Conservation (phyloP, 140 eudicot genomes). For the Erigeron philadelphicus region DNA sequence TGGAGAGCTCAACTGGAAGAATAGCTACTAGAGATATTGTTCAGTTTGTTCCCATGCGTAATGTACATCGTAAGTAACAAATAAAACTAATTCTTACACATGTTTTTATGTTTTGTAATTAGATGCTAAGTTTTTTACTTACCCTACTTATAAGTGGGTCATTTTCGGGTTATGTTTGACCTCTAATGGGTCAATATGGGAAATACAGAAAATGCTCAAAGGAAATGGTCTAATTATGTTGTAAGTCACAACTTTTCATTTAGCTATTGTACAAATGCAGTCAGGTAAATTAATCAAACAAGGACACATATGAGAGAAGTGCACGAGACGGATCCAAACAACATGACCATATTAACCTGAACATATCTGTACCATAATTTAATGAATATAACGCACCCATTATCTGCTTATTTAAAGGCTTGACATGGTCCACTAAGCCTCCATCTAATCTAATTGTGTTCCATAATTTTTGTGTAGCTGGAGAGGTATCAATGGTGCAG, state of each 20-base stretch:
- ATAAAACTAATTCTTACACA: neutral
- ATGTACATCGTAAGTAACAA: constrained; percentile 58
- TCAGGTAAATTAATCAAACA: no score
- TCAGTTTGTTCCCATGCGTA: constrained; percentile 90
- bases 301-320: no score
- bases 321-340: no score
- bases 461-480: constrained; percentile 42
- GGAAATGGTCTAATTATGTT: neutral
- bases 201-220: neutral
- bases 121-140: neutral
- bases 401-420: no score
- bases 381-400: no score
- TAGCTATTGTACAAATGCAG: no score
- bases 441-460: no score
- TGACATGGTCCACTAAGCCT: no score
- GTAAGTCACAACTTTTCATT: no score
- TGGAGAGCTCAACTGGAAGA: constrained; percentile 87
- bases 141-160: neutral
- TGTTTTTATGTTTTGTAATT: neutral
- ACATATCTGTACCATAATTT: no score
- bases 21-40: constrained; percentile 92
- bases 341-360: no score
- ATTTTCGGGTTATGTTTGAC: neutral
- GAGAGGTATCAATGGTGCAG: constrained; percentile 67
- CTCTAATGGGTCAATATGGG: neutral